Conservation (phyloP, 306 rosid species). For the Astragalus membranaceus region DNA sequence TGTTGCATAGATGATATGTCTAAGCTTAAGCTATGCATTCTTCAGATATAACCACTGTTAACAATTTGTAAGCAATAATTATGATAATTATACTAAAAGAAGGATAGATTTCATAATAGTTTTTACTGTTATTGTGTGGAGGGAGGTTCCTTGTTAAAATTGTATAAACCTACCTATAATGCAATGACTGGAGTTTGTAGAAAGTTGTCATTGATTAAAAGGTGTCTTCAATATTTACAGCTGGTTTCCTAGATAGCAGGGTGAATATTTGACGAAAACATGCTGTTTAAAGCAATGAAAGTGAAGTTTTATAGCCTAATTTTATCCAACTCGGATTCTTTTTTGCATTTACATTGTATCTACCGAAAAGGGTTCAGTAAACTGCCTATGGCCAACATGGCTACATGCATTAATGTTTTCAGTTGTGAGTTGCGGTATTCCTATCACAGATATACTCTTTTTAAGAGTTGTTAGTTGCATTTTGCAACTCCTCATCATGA, state of each 20-base stretch:
- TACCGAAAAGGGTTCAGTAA: not conserved
- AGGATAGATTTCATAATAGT: too few relatives aligned
- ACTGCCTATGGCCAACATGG: not conserved
- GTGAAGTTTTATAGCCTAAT: not conserved
- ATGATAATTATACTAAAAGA: too few relatives aligned
- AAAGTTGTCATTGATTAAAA: not conserved
- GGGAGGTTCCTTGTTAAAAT: too few relatives aligned
- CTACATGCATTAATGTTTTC: conserved; percentile 2
- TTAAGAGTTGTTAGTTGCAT: not conserved
- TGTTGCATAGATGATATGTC: too few relatives aligned
- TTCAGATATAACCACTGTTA: too few relatives aligned
- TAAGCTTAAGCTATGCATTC: too few relatives aligned
- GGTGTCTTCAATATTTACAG: conserved; percentile 1
- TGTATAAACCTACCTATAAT: too few relatives aligned
- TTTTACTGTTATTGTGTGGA: too few relatives aligned
- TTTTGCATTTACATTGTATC: not conserved
- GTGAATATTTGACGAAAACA: conserved; percentile 7
- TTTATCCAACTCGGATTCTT: too few relatives aligned
- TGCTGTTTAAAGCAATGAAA: not conserved
- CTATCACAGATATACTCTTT: not conserved
- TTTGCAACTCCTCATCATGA: not conserved
- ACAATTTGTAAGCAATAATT: too few relatives aligned
- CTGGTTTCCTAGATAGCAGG: not conserved
- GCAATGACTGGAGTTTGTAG: conserved; percentile 4
- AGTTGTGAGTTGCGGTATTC: not conserved